Percentiles rank a stretch among this genome's conserved stretches.
Conservation (phyloP, 2,329 filamentous ascomycete genomes). For the Stachybotrys echinatus region DNA sequence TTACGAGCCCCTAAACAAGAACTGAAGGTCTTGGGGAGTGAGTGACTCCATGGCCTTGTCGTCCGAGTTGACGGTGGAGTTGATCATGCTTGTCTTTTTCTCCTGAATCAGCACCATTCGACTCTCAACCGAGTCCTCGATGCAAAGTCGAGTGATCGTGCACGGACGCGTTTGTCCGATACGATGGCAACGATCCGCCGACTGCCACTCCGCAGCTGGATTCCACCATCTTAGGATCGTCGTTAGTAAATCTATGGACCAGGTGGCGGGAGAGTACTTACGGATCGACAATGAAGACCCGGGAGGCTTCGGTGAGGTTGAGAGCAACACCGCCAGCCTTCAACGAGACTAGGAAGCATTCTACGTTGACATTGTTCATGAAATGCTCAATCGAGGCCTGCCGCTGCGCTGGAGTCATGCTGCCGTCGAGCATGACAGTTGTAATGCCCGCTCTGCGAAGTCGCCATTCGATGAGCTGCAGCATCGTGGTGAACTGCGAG, state of each 20-base stretch:
- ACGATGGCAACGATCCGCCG: constrained; percentile 86
- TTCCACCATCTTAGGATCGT: constrained; percentile 82
- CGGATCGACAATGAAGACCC: constrained; percentile 95
- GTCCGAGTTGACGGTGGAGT: constrained; percentile 92
- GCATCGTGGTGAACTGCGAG: constrained; percentile 94
- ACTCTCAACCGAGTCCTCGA: constrained; percentile 95
- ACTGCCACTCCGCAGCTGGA: constrained; percentile 99
- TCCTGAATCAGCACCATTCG: constrained; percentile 94
- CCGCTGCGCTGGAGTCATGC: constrained; percentile 90
- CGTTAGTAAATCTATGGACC: constrained; percentile 7
- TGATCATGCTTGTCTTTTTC: constrained; percentile 98
- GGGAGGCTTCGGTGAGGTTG: constrained; percentile 89
- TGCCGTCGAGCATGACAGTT: constrained; percentile 96
- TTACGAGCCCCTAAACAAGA: constrained; percentile 75
- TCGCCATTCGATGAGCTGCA: constrained; percentile 95
- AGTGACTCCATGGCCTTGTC: constrained; percentile 86
- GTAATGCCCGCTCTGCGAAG: constrained; percentile 94
- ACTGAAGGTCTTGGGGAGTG: constrained; percentile 88
- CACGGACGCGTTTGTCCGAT: constrained; percentile 94
- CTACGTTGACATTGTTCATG: constrained; percentile 90
- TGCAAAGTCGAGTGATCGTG: constrained; percentile 88
- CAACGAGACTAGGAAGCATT: constrained; percentile 92
- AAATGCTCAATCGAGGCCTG: constrained; percentile 94
- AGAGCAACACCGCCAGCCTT: constrained; percentile 95
- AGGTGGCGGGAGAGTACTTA: constrained; percentile 43